Percentiles rank a stretch among this genome's conserved stretches.
These are phyloP conservation scores for Coemansia sp. DNA, from an alignment of 192 early-diverging fungal genomes.

Conservation along the genomic window DNA sequence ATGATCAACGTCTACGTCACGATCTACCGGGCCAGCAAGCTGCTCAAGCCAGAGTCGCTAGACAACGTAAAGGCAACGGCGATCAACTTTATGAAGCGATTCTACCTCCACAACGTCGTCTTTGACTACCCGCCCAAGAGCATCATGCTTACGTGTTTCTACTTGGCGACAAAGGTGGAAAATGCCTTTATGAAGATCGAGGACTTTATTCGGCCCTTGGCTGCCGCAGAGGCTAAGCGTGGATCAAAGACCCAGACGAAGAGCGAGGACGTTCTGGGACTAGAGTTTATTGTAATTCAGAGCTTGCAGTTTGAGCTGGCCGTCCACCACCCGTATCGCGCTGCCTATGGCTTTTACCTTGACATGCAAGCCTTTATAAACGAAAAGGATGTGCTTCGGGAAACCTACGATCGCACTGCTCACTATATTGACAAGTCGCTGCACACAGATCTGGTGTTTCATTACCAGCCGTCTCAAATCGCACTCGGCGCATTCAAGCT, in stretches of 20 bases:
- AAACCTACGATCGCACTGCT: slow-evolving; percentile 57
- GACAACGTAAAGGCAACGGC: slow-evolving; percentile 65
- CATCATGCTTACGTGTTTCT: slow-evolving; percentile 75
- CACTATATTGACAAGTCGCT: slow-evolving; percentile 60
- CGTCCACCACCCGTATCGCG: slow-evolving; percentile 70
- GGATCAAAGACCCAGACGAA: slow-evolving; percentile 46
- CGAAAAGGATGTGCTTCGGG: slow-evolving; percentile 21
- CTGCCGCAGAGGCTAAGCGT: slow-evolving; percentile 30
- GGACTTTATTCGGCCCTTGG: slow-evolving; percentile 59
- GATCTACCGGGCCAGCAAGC: slow-evolving; percentile 19
- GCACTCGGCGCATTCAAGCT: slow-evolving; percentile 66
- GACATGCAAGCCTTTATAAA: slow-evolving; percentile 62
- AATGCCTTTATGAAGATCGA: slow-evolving; percentile 70
- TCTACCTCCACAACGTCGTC: slow-evolving; percentile 74
- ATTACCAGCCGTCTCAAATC: slow-evolving; percentile 77
- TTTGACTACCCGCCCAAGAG: slow-evolving; percentile 81
- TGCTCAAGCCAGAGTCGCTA: slow-evolving; percentile 31
- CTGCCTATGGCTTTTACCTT: slow-evolving; percentile 68
- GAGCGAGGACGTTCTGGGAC: slow-evolving; percentile 56
- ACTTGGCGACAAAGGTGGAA: slow-evolving; percentile 74
- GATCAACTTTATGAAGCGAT: slow-evolving; percentile 78
- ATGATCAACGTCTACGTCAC: slow-evolving; percentile 19
- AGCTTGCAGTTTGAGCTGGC: slow-evolving; percentile 73
- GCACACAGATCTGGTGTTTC: slow-evolving; percentile 68
- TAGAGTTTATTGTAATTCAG: slow-evolving; percentile 70